Percentiles rank a stretch among this genome's conserved stretches.
phyloP scores from a whole-genome alignment of 495 filamentous ascomycete genomes.

The Xylona heveae region DNA sequence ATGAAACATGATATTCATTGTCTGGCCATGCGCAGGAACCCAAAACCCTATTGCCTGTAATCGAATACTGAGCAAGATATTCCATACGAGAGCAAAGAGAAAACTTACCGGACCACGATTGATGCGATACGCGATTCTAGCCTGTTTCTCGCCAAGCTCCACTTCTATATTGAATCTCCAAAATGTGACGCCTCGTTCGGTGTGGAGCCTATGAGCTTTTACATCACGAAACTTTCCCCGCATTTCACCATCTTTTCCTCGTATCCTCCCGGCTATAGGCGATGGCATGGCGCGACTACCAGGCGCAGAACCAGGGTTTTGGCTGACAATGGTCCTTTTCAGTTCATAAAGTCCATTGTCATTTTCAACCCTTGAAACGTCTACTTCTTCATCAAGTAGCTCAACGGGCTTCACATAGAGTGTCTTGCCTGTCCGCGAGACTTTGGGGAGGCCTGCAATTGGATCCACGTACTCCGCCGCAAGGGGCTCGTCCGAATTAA shows the following conservation, averaged over 20 bases:
- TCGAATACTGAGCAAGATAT: no score
- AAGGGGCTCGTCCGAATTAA: constrained; percentile 34
- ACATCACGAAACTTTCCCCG: constrained; percentile 58
- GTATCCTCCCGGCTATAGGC: background rate
- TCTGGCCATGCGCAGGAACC: constrained; percentile 68
- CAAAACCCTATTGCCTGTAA: constrained; percentile 84
- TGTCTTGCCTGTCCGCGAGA: constrained; percentile 57
- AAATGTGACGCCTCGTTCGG: constrained; percentile 77
- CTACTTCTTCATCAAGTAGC: constrained; percentile 45
- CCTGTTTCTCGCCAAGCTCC: constrained; percentile 52
- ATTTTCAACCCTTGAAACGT: constrained; percentile 54
- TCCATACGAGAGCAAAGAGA: no score
- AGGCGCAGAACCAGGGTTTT: background rate
- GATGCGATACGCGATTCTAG: constrained; percentile 85
- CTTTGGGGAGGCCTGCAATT: constrained; percentile 65
- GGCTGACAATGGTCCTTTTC: constrained; percentile 11
- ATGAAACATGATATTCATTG: constrained; percentile 98
- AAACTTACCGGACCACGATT: constrained; percentile 79
- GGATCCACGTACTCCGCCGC: constrained; percentile 74
- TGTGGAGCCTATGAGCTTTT: constrained; percentile 59
- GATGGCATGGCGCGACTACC: background rate
- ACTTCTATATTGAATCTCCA: constrained; percentile 93
- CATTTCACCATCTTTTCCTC: constrained; percentile 43
- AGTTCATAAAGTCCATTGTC: constrained; percentile 64
- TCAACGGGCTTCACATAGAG: constrained; percentile 76